phyloP scores from a whole-genome alignment of 306 rosid species.

The Crotalaria pallida region DNA sequence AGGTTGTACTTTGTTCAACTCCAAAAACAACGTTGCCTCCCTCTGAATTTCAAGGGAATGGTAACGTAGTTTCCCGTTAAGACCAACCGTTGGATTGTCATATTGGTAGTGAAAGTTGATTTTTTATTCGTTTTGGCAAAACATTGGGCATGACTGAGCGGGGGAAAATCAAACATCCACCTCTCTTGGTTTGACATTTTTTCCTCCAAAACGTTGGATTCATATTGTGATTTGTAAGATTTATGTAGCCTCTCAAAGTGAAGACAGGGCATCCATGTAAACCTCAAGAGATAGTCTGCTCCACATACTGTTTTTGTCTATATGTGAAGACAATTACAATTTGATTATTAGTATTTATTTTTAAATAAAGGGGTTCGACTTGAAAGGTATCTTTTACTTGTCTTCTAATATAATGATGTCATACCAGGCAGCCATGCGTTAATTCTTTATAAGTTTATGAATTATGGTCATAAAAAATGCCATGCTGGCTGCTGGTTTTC shows the following conservation, averaged over 20 bases:
- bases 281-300: conserved; percentile 4
- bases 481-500: not conserved
- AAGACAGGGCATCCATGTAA: conserved; percentile 4
- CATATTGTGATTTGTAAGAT: not conserved
- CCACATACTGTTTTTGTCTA: conserved; percentile 14
- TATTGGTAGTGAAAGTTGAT: not conserved
- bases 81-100: not conserved
- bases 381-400: not conserved
- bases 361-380: not conserved
- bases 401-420: not conserved
- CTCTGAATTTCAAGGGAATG: not conserved
- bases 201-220: not conserved
- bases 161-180: not conserved
- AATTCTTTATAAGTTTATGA: not conserved
- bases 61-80: not conserved
- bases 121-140: not conserved
- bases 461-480: not conserved
- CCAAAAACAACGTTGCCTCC: not conserved
- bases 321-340: conserved; percentile 5
- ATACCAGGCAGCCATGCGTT: conserved; percentile 7
- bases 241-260: not conserved
- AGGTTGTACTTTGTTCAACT: not conserved
- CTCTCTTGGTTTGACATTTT: not conserved
- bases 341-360: not conserved
- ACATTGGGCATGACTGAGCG: not conserved